A percentile compares a stretch with the other conserved stretches of the same genome.
phyloP scores from a whole-genome alignment of 768 basidiomycete genomes.

The Clathrus columnatus region DNA sequence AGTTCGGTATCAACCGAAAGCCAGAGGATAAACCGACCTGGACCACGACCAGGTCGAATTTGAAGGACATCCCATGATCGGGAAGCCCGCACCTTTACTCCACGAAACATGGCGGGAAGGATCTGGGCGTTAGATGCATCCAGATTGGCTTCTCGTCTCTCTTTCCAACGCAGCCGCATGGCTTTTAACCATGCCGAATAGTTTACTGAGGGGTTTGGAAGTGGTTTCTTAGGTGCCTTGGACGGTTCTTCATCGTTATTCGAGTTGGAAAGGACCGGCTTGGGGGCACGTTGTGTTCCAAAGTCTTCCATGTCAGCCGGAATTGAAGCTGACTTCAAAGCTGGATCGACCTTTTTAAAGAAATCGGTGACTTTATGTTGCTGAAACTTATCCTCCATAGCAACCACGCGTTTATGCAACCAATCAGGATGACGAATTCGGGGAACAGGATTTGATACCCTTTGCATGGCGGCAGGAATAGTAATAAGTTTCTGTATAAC shows the following conservation, averaged over 20 bases:
- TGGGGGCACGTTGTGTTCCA: constrained; percentile 17
- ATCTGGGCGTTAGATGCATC: constrained; percentile 30
- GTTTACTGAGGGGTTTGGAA: constrained; percentile 55
- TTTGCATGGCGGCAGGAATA: constrained; percentile 97
- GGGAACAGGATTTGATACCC: constrained; percentile 92
- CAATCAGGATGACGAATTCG: constrained; percentile 96
- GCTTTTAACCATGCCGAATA: constrained; percentile 75
- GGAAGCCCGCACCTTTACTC: constrained; percentile 37
- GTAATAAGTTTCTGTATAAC: constrained; percentile 99
- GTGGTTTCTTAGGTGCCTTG: constrained; percentile 28
- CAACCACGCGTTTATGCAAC: constrained; percentile 85
- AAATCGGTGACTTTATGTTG: constrained; percentile 98
- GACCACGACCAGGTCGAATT: constrained; percentile 63
- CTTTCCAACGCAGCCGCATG: constrained; percentile 73
- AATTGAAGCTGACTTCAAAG: constrained; percentile 22
- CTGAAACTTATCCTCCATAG: constrained; percentile 90
- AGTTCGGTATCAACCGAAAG: constrained; percentile 73
- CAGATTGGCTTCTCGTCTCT: constrained; percentile 39
- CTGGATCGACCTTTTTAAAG: constrained; percentile 45
- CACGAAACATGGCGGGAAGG: constrained; percentile 70
- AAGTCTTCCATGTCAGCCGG: constrained; percentile 58
- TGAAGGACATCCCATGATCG: constrained; percentile 88
- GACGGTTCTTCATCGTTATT: constrained; percentile 36
- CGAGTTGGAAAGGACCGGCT: constrained; percentile 43
- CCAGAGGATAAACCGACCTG: constrained; percentile 86